phyloP scores from a whole-genome alignment of 164 flowering plant species.

The Piper betle region DNA sequence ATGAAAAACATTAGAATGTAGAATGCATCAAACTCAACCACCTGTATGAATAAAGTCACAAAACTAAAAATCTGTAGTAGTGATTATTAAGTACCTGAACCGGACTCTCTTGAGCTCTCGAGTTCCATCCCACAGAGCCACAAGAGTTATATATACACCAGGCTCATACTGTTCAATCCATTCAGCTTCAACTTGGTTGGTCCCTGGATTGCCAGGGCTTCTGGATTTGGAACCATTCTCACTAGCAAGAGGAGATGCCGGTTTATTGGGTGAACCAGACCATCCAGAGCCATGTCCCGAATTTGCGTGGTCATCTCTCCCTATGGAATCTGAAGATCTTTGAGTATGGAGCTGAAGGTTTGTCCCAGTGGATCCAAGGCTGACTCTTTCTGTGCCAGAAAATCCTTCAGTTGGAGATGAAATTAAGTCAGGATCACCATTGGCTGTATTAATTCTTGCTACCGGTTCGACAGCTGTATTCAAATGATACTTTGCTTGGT shows the following conservation, averaged over 20 bases:
- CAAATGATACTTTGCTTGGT: conserved; percentile 23
- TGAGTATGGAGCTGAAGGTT: conserved; percentile 7
- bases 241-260: conserved; percentile 26
- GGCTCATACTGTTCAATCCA: conserved; percentile 89
- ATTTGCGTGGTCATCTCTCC: conserved; percentile 22
- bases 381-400: conserved; percentile 10
- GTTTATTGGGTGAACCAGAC: conserved; percentile 9
- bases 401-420: conserved; percentile 20
- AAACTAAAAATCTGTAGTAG: neutral
- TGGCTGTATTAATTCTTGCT: conserved; percentile 28
- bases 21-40: no score
- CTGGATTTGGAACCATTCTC: conserved; percentile 28
- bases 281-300: conserved; percentile 22
- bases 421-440: conserved; percentile 16
- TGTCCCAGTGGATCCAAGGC: conserved; percentile 13
- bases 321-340: conserved; percentile 12
- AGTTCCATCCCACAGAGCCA: conserved; percentile 57
- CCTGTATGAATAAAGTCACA: no score
- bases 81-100: conserved; percentile 53
- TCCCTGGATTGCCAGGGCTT: conserved; percentile 11
- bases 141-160: conserved; percentile 81
- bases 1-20: no score
- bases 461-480: conserved; percentile 29
- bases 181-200: conserved; percentile 53
- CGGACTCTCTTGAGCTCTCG: conserved; percentile 86